A percentile compares a stretch with the other conserved stretches of the same genome.
Conservation (phyloP, 768 basidiomycete species). For the Collybia nuda region DNA sequence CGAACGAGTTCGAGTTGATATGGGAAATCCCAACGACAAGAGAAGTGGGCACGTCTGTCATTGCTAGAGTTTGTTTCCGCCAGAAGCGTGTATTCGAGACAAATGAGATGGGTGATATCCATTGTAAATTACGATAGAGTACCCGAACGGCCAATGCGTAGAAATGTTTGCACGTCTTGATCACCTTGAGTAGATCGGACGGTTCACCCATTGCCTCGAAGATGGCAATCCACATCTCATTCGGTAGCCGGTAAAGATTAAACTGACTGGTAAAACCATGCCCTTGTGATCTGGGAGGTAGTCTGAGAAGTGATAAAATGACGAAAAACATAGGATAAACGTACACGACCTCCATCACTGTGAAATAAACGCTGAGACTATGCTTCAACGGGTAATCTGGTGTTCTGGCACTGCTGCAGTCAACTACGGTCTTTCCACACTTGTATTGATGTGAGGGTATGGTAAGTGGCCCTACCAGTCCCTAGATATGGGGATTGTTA, state of each 20-base stretch:
- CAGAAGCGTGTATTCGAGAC: conserved; percentile 12
- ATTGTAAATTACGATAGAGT: conserved; percentile 17
- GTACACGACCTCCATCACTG: too few species aligned
- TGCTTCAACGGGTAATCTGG: too few species aligned
- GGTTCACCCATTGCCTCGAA: conserved; percentile 13
- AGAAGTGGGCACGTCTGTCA: conserved; percentile 12
- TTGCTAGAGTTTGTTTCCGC: conserved; percentile 4
- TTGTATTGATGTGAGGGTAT: too few species aligned
- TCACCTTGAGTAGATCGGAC: conserved; percentile 13
- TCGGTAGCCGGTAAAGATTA: conserved; percentile 11
- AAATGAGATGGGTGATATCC: conserved; percentile 12
- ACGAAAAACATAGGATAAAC: too few species aligned
- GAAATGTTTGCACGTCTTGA: conserved; percentile 13
- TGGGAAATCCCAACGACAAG: conserved; percentile 11
- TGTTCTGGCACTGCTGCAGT: too few species aligned
- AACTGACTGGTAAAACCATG: background rate
- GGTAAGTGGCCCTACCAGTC: too few species aligned
- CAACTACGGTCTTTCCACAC: too few species aligned
- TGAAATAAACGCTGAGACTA: too few species aligned
- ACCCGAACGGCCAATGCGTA: conserved; percentile 13
- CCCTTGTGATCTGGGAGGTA: too few species aligned
- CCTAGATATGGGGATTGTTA: too few species aligned
- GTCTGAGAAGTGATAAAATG: too few species aligned
- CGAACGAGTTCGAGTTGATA: conserved; percentile 6
- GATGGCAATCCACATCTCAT: conserved; percentile 15